Percentiles rank a stretch among this genome's conserved stretches.
Conservation (phyloP, 441 rosid genomes). For the Populus trichocarpa region DNA sequence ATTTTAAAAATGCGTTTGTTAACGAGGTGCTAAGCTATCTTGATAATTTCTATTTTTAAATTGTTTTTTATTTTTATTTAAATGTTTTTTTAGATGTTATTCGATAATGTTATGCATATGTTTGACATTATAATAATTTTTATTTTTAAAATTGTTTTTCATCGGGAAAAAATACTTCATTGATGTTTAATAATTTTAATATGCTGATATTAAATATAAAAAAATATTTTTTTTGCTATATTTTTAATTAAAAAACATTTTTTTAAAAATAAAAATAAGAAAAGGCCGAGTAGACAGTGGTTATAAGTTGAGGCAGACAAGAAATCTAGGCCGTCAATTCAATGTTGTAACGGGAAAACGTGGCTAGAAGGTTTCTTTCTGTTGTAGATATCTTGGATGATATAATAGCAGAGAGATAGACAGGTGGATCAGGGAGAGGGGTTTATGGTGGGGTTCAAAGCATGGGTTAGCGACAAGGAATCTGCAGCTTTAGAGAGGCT, state of each 20-base stretch:
- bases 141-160: too few relatives aligned
- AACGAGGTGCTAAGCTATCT: too few relatives aligned
- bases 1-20: too few relatives aligned
- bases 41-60: too few relatives aligned
- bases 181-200: too few relatives aligned
- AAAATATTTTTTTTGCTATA: not conserved
- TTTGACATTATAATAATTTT: too few relatives aligned
- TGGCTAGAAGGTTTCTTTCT: not conserved
- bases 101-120: fast-evolving
- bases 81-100: too few relatives aligned
- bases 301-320: not conserved
- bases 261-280: too few relatives aligned
- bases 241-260: not conserved
- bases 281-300: not conserved
- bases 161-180: too few relatives aligned
- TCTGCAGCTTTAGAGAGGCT: not conserved
- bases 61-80: too few relatives aligned
- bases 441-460: constrained; percentile 7
- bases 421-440: not conserved
- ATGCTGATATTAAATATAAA: too few relatives aligned
- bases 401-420: not conserved
- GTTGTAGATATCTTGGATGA: not conserved
- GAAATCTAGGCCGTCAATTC: constrained; percentile 3
- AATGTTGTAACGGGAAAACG: not conserved
- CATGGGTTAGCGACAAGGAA: not conserved